Conservation (phyloP, 257 asterid species). For the Solanum sejunctum region DNA sequence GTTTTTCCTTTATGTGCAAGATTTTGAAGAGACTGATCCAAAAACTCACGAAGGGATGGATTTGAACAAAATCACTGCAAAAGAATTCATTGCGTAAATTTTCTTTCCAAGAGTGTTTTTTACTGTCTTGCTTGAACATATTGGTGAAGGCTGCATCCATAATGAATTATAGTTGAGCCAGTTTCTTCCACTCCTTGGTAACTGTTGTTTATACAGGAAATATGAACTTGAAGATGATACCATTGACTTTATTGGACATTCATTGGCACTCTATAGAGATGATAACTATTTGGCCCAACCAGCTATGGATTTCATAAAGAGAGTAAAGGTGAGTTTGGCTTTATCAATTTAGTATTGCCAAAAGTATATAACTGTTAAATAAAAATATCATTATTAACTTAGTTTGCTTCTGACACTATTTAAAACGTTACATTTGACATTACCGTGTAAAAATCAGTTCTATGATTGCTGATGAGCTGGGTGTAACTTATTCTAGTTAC, state of each 20-base stretch:
- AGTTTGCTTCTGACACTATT: neutral
- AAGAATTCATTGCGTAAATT: conserved; percentile 62
- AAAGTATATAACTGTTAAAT: neutral
- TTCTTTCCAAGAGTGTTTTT: neutral
- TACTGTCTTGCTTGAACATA: neutral
- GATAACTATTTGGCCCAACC: conserved; percentile 85
- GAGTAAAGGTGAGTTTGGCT: conserved; percentile 52
- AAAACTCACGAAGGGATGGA: conserved; percentile 84
- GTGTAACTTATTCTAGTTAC: neutral
- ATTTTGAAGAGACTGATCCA: conserved; percentile 71
- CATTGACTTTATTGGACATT: conserved; percentile 86
- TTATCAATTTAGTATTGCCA: neutral
- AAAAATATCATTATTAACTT: neutral
- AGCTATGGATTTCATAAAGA: conserved; percentile 71
- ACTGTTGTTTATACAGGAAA: conserved; percentile 45
- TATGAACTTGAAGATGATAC: conserved; percentile 93
- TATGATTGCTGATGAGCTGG: neutral
- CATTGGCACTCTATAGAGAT: conserved; percentile 65
- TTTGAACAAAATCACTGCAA: conserved; percentile 55
- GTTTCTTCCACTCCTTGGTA: neutral
- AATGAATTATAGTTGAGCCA: neutral
- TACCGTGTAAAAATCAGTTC: neutral
- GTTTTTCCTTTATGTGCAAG: conserved; percentile 90
- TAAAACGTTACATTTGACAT: neutral
- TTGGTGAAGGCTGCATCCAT: neutral